Percentiles rank a stretch among this genome's conserved stretches.
These are phyloP conservation scores for Parafenestella ontariensis DNA, from an alignment of 2,329 filamentous ascomycete genomes.

Conservation along the genomic window DNA sequence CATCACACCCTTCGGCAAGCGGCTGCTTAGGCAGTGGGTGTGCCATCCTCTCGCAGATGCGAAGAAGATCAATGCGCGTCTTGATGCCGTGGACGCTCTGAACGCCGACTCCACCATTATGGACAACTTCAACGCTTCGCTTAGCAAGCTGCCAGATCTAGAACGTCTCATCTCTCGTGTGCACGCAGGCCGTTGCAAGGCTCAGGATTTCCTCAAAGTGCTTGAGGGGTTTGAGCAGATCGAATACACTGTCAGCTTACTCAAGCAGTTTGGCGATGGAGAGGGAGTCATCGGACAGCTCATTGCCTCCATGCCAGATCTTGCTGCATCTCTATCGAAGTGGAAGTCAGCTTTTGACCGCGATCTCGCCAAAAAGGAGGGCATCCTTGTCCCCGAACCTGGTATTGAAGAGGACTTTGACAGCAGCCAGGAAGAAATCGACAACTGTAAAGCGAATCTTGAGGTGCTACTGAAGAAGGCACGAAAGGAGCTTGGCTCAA, in stretches of 20 bases:
- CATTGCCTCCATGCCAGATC: constrained; percentile 83
- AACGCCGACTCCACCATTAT: constrained; percentile 82
- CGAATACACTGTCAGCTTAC: constrained; percentile 86
- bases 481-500: constrained; percentile 76
- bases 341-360: constrained; percentile 96
- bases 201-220: constrained; percentile 91
- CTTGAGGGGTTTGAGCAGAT: constrained; percentile 98
- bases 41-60: constrained; percentile 93
- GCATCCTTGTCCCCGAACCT: constrained; percentile 81
- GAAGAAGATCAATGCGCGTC: constrained; percentile 85
- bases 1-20: constrained; percentile 95
- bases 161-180: constrained; percentile 94
- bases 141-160: constrained; percentile 91
- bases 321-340: constrained; percentile 74
- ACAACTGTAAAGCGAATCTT: constrained; percentile 76
- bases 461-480: constrained; percentile 73
- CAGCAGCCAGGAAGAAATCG: constrained; percentile 76
- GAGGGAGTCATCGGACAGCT: constrained; percentile 86
- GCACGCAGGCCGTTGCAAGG: constrained; percentile 87
- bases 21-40: constrained; percentile 95
- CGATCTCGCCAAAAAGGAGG: constrained; percentile 76
- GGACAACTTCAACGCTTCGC: constrained; percentile 85
- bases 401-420: constrained; percentile 95
- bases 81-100: constrained; percentile 92
- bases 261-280: constrained; percentile 75